phyloP scores from a whole-genome alignment of 257 asterid genomes.

The Datura wrightii region DNA sequence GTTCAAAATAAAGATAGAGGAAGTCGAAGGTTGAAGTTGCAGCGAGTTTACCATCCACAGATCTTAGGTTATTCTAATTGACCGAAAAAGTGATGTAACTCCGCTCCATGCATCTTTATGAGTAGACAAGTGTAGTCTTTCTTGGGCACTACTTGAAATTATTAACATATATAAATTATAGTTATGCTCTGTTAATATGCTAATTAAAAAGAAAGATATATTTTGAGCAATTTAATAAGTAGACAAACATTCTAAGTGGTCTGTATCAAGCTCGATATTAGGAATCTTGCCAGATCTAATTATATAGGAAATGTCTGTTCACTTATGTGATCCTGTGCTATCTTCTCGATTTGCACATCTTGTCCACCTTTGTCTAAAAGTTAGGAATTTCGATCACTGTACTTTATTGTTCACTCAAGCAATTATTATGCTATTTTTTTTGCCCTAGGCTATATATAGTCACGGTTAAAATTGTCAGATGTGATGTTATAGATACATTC shows the following conservation, averaged over 20 bases:
- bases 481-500: too few species aligned
- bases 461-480: too few species aligned
- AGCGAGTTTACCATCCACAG: not conserved
- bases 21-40: not conserved
- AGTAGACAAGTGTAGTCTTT: not conserved
- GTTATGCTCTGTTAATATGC: not conserved
- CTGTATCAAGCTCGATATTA: not conserved
- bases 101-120: not conserved
- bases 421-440: too few species aligned
- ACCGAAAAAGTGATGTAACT: not conserved
- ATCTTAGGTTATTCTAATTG: not conserved
- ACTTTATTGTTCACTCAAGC: not conserved
- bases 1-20: not conserved
- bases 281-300: not conserved
- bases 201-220: not conserved
- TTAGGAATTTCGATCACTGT: not conserved
- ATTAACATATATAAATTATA: not conserved
- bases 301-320: not conserved
- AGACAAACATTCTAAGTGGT: conserved; percentile 17
- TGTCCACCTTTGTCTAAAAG: not conserved
- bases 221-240: not conserved
- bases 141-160: not conserved
- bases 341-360: not conserved
- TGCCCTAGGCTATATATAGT: too few species aligned
- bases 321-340: not conserved